Evolutionary conservation across 225 moss, liverwort and hornwort species (phyloP), one percentile per base, ranked within the genome.

Genomic region (Marchantia paleacea): DNA sequence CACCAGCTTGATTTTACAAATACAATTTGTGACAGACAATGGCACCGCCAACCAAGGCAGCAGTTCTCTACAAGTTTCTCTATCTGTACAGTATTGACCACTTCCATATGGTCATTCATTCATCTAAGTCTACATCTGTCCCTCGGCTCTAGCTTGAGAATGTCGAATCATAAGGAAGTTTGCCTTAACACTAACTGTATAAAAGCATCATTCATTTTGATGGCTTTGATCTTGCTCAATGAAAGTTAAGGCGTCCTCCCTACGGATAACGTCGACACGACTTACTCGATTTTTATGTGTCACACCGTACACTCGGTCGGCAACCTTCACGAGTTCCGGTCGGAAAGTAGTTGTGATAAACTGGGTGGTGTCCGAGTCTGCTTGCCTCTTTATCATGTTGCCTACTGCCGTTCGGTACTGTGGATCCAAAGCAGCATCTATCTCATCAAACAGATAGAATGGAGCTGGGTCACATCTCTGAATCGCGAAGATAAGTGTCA

Each of bases 361-460:
- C 75, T 95, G 95, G 62, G 95, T 95, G 62, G 89, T 87, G 16
- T 89, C 91, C 0, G 92, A 89, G 84, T 95, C 95, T 70, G 93
- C 95, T 79, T 95, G 95, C 80, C 95, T 89, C 85, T 95, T 92
- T 64, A 95, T 95, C 95, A 95, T 95, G 71, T 93, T 92, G 68
- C 89, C 92, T 31, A 92, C 88, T 29, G 93, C 84, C 22, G 95
- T 91, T 61, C 89, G 81, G 76, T 89, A 89, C 61, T 90, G 84
- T 10, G 92, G 93, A 82, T 92, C 90, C 49, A 92, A 83, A 76
- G 92, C 90, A 58, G 92, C 95, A 90, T 95, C 93, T 82, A 95
- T 95, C 76, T 95, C 95, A 83, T 90, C 93, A 82, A 90, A 92
- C n/a, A 93, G 86, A 79, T 88, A 88, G 69, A 95, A 90, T 4